phyloP scores from a whole-genome alignment of 306 rosid species.

The Cucurbita maxima region DNA sequence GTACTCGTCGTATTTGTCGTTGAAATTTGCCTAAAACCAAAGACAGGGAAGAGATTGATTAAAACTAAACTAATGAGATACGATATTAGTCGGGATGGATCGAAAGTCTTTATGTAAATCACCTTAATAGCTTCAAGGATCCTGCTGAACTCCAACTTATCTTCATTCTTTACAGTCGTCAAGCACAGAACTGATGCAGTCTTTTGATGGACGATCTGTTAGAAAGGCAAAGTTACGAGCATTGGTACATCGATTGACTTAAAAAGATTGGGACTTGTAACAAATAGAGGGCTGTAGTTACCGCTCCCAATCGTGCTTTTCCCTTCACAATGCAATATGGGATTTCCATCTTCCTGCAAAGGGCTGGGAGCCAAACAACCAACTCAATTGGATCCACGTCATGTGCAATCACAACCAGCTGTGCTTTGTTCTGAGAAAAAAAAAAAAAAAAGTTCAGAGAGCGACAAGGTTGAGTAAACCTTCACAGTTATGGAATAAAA shows the following conservation, averaged over 20 bases:
- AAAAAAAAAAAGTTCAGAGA: background rate
- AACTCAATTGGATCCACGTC: slow-evolving; percentile 77
- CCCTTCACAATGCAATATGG: slow-evolving; percentile 84
- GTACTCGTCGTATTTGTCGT: slow-evolving; percentile 54
- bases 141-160: slow-evolving; percentile 57
- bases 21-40: slow-evolving; percentile 54
- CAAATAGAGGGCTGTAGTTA: background rate
- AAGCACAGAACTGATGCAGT: slow-evolving; percentile 57
- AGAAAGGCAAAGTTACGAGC: background rate
- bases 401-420: slow-evolving; percentile 66
- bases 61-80: background rate
- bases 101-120: background rate
- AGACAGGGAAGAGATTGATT: background rate
- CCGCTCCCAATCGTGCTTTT: slow-evolving; percentile 60
- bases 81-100: no score
- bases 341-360: slow-evolving; percentile 78
- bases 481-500: background rate
- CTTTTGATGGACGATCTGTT: slow-evolving; percentile 62
- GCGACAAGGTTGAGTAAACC: background rate
- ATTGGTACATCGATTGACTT: background rate
- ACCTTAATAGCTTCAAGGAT: slow-evolving; percentile 72
- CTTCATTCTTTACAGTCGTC: slow-evolving; percentile 83
- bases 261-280: background rate
- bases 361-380: slow-evolving; percentile 72
- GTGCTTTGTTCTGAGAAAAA: slow-evolving; percentile 48